phyloP scores from a whole-genome alignment of 176 grass and related monocot species.

The Echinochloa phyllopogon region DNA sequence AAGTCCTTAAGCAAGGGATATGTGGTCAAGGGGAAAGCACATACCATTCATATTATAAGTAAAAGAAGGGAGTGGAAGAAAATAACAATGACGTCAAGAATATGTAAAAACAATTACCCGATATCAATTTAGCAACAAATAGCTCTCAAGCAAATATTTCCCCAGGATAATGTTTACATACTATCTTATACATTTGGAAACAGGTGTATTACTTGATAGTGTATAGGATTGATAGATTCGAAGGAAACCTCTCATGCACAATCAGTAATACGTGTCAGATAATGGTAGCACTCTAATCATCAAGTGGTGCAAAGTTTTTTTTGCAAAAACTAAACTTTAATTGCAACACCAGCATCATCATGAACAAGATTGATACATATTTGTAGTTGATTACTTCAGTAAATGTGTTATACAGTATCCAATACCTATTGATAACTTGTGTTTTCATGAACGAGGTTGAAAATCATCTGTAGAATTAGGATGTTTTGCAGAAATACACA shows the following conservation, averaged over 20 bases:
- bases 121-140: slow-evolving; percentile 20
- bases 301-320: neutral
- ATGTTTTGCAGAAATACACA: neutral
- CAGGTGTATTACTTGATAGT: neutral
- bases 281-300: neutral
- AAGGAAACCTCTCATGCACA: neutral
- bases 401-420: neutral
- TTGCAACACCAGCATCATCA: neutral
- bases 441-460: neutral
- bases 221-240: neutral
- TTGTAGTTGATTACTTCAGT: neutral
- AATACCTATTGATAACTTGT: neutral
- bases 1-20: slow-evolving; percentile 22
- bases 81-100: slow-evolving; percentile 11
- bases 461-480: neutral
- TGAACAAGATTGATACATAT: neutral
- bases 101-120: neutral
- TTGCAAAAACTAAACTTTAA: neutral
- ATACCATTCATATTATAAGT: neutral
- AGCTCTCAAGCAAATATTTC: neutral
- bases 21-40: neutral
- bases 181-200: neutral
- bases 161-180: neutral
- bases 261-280: slow-evolving; percentile 1
- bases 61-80: neutral